Evolutionary conservation across 1,139 yeast genomes (phyloP).

Genomic region (Groenewaldozyma auringiensis): DNA sequence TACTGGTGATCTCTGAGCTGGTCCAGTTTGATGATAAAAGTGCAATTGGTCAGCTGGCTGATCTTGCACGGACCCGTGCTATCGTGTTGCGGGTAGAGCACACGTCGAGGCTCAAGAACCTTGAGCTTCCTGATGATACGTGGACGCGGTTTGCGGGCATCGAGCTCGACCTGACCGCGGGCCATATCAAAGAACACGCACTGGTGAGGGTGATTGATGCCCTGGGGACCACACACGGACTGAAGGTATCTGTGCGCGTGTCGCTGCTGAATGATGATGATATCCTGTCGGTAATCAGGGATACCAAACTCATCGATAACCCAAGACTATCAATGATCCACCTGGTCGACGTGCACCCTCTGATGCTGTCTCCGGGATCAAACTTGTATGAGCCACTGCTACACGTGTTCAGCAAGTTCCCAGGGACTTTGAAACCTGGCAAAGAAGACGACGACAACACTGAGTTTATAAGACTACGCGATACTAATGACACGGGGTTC

Average conservation of each 20-base stretch:
- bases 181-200: slow-evolving; percentile 2
- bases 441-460: background rate
- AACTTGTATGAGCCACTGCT: slow-evolving; percentile 3
- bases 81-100: too few relatives aligned
- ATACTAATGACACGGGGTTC: background rate
- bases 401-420: background rate
- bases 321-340: slow-evolving; percentile 7
- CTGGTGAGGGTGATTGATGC: slow-evolving; percentile 8
- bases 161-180: slow-evolving; percentile 13
- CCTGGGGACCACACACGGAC: slow-evolving; percentile 3
- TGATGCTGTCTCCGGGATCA: slow-evolving; percentile 9
- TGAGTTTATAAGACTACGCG: background rate
- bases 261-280: background rate
- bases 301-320: background rate
- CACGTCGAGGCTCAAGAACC: too few relatives aligned
- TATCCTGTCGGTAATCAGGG: background rate
- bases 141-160: slow-evolving; percentile 10
- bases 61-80: too few relatives aligned
- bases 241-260: background rate
- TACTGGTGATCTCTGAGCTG: too few relatives aligned
- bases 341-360: slow-evolving; percentile 12
- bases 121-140: background rate
- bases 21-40: too few relatives aligned
- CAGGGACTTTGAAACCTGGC: background rate
- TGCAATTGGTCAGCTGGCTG: too few relatives aligned